These are phyloP conservation scores for Teunomyces cretensis DNA, from an alignment of 805 yeast species.

Conservation along the genomic window DNA sequence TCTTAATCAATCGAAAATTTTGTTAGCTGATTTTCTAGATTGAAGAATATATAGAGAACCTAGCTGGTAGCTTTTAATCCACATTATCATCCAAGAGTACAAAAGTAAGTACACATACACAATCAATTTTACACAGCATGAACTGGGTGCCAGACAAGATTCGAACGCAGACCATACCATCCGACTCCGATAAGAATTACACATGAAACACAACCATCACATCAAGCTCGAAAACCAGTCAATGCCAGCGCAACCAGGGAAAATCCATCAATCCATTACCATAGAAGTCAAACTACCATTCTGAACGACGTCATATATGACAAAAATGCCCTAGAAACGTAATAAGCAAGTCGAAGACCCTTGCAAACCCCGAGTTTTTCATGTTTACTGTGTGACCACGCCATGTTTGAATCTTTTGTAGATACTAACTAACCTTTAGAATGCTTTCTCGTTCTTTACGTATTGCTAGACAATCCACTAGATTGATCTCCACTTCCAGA, in stretches of 20 bases:
- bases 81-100: conserved; percentile 2
- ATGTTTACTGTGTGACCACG: too few relatives aligned
- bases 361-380: not conserved
- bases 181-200: not conserved
- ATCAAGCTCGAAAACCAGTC: too few relatives aligned
- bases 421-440: conserved; percentile 17
- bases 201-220: too few relatives aligned
- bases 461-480: conserved; percentile 29
- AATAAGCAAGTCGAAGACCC: too few relatives aligned
- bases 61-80: conserved; percentile 3
- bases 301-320: too few relatives aligned
- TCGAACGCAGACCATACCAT: not conserved
- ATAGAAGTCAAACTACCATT: too few relatives aligned
- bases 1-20: conserved; percentile 4
- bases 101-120: conserved; percentile 1
- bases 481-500: conserved; percentile 37
- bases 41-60: conserved; percentile 3
- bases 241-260: too few relatives aligned
- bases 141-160: not conserved
- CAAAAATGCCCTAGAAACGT: too few relatives aligned
- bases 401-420: too few relatives aligned
- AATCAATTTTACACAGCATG: not conserved
- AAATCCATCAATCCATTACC: too few relatives aligned
- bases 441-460: conserved; percentile 42
- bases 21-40: conserved; percentile 4